These are phyloP conservation scores for Lachnellula subtilissima DNA, from an alignment of 2,329 filamentous ascomycete species.

Conservation along the genomic window DNA sequence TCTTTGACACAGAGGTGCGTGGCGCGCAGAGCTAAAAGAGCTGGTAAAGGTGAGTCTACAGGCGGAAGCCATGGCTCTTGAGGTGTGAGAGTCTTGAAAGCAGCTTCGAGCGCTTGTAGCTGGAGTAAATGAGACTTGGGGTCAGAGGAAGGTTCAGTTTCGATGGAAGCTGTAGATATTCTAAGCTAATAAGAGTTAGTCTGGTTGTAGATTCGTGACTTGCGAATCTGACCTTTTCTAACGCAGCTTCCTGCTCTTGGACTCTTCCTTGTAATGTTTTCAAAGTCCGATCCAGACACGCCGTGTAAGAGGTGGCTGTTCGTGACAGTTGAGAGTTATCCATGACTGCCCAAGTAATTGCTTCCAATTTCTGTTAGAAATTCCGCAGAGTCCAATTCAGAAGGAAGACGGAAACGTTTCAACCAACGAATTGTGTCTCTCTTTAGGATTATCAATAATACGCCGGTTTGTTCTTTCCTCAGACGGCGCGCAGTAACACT, in stretches of 20 bases:
- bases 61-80: constrained; percentile 62
- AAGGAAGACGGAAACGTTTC: background rate
- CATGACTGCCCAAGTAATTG: background rate
- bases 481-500: background rate
- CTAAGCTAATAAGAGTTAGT: constrained; percentile 24
- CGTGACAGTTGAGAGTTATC: constrained; percentile 22
- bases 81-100: constrained; percentile 59
- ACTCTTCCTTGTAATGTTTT: constrained; percentile 59
- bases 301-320: constrained; percentile 40
- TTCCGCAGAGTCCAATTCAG: background rate
- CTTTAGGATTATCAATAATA: background rate
- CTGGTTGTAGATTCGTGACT: background rate
- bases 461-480: background rate
- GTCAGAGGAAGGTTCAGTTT: constrained; percentile 27
- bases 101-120: constrained; percentile 52
- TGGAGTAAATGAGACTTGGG: constrained; percentile 38
- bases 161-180: constrained; percentile 19
- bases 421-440: background rate
- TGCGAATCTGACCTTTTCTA: constrained; percentile 39
- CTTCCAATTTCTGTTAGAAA: background rate
- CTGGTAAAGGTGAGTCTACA: constrained; percentile 63
- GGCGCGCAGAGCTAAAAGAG: constrained; percentile 65
- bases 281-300: constrained; percentile 61
- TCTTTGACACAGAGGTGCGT: constrained; percentile 61
- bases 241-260: constrained; percentile 47